These are phyloP conservation scores for Coemansia sp. DNA, from an alignment of 192 early-diverging fungal genomes.

Conservation along the genomic window DNA sequence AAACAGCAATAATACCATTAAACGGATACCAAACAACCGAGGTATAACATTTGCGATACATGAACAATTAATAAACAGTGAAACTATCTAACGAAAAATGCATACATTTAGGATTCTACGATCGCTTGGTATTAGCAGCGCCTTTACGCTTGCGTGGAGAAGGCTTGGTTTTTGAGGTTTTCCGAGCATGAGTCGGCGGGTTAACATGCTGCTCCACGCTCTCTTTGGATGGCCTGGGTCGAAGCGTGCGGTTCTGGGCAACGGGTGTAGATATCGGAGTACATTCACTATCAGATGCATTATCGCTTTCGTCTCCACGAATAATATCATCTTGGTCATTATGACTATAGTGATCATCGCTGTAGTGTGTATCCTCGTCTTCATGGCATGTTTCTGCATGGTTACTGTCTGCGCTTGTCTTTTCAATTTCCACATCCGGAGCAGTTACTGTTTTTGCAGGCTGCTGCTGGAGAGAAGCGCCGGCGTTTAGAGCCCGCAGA, in stretches of 20 bases:
- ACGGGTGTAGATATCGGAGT: constrained; percentile 5
- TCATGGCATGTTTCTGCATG: background rate
- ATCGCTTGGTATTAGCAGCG: constrained; percentile 3
- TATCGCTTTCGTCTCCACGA: constrained; percentile 1
- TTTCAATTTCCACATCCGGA: background rate
- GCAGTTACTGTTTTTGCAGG: background rate
- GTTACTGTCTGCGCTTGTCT: background rate
- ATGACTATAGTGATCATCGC: background rate
- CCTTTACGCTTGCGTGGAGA: constrained; percentile 19
- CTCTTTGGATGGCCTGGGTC: background rate
- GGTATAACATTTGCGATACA: too few species aligned
- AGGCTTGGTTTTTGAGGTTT: background rate
- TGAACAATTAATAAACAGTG: too few species aligned
- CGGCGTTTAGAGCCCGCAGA: constrained; percentile 16
- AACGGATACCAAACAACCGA: background rate
- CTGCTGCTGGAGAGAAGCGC: background rate
- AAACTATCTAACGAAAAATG: too few species aligned
- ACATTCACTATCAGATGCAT: background rate
- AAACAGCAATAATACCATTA: too few species aligned
- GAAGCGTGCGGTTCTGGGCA: background rate
- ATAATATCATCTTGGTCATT: background rate
- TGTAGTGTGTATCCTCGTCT: background rate
- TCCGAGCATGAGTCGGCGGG: background rate
- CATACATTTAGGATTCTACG: background rate
- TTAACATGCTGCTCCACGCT: background rate